Evolutionary conservation across 176 grass and related monocot genomes (phyloP), one percentile per base, ranked within the genome.

Genomic region (Zoysia pacifica): DNA sequence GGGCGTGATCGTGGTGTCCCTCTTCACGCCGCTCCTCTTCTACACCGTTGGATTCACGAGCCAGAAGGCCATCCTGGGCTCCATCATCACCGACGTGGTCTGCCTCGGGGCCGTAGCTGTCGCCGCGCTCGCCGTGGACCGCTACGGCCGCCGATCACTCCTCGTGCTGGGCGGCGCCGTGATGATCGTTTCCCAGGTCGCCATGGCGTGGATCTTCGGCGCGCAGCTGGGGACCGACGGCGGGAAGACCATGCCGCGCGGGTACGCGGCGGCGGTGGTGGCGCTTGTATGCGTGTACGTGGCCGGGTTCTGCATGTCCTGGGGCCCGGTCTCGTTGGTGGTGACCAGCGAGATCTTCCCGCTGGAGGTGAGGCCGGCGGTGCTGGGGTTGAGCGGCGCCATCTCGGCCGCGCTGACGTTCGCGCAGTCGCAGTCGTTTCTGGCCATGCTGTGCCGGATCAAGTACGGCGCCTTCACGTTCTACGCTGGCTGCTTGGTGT

Each of bases 361-460:
- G 28, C 83, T 97, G 10, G 93, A 97, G 88, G 83, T 97, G 64
- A 84, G 90, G 56, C 89, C 93, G 52, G 88, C 93, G 7, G 90
- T 74, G 48, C 89, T 88, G 58, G 89, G 86, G 48, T 63, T 97
- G 72, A 87, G 79, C 75, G 85, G 87, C 38, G 89, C 91, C 54
- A 75, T 97, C 81, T 70, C 68, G 70, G 76, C 87, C 14, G 58
- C 9, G 37, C 74, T 83, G 50, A 91, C 86, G 45, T 97, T 97
- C 91, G 83, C 69, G 39, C 91, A 93, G 83, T 80, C 94, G 74
- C 89, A 97, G 73, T 61, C 81, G n/a, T 97, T 97, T 78, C 87
- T 97, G 19, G 48, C 78, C 49, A 97, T 97, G 91, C 72, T 93
- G 5, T 97, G 94, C 81, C 64, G 62, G 16, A 88, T 97, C 79